A percentile compares a stretch with the other conserved stretches of the same genome.
These are phyloP conservation scores for Claviceps paspali DNA, from an alignment of 2,329 filamentous ascomycete species.

Conservation along the genomic window DNA sequence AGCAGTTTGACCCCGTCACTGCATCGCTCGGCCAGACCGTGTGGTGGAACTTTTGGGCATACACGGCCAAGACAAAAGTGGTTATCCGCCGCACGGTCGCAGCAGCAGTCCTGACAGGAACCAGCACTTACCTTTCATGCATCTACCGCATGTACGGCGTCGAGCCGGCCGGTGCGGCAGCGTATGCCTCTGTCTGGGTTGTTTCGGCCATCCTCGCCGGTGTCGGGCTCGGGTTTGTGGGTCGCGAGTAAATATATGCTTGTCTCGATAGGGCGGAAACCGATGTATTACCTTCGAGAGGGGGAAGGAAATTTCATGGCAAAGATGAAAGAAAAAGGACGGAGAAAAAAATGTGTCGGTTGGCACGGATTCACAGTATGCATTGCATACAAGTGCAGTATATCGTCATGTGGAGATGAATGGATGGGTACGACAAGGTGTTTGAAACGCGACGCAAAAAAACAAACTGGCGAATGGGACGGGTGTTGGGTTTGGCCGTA, in stretches of 20 bases:
- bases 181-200: slow-evolving; percentile 66
- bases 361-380: too few relatives aligned
- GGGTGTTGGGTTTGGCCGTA: too few relatives aligned
- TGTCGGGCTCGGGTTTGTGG: slow-evolving; percentile 34
- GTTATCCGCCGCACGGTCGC: slow-evolving; percentile 49
- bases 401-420: too few relatives aligned
- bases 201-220: slow-evolving; percentile 46
- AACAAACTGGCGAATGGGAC: too few relatives aligned
- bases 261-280: not conserved
- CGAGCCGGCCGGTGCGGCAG: slow-evolving; percentile 51
- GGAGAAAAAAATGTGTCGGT: too few relatives aligned
- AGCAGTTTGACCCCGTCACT: slow-evolving; percentile 45
- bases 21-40: slow-evolving; percentile 57
- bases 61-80: slow-evolving; percentile 44
- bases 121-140: slow-evolving; percentile 48
- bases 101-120: slow-evolving; percentile 39
- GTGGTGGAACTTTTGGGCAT: slow-evolving; percentile 58
- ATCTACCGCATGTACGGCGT: slow-evolving; percentile 54
- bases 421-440: too few relatives aligned
- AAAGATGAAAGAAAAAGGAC: too few relatives aligned
- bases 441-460: too few relatives aligned
- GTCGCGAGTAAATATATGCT: slow-evolving; percentile 20
- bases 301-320: too few relatives aligned
- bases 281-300: too few relatives aligned
- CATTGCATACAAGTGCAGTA: too few relatives aligned